Percentiles rank a stretch among this genome's conserved stretches.
These are phyloP conservation scores for Candida sanyiensis DNA, from an alignment of 805 yeast genomes.

Conservation along the genomic window DNA sequence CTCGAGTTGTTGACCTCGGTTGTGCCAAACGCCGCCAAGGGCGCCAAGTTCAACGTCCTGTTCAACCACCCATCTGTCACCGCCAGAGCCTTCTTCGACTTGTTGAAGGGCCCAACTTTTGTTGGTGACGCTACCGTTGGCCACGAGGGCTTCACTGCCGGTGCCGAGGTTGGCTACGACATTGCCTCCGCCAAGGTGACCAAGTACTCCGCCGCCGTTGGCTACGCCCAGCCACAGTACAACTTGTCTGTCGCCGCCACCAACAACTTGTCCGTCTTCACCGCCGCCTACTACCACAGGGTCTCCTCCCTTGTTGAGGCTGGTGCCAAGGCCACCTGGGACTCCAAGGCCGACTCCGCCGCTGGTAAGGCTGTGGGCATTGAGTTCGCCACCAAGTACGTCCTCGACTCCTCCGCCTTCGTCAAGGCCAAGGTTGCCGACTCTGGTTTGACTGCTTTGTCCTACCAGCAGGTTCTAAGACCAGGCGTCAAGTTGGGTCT, in stretches of 20 bases:
- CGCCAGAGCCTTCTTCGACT: conserved; percentile 92
- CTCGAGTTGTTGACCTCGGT: conserved; percentile 84
- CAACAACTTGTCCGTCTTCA: conserved; percentile 79
- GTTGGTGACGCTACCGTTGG: conserved; percentile 93
- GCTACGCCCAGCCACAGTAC: conserved; percentile 86
- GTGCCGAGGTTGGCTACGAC: conserved; percentile 97
- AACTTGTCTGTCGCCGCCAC: conserved; percentile 74
- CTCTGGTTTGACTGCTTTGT: conserved; percentile 87
- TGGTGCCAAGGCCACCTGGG: conserved; percentile 97
- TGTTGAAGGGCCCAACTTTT: conserved; percentile 92
- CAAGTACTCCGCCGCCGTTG: conserved; percentile 89
- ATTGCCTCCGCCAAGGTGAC: conserved; percentile 87
- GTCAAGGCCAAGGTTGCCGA: conserved; percentile 97
- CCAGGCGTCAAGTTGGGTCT: conserved; percentile 96
- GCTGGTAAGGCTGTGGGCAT: conserved; percentile 77
- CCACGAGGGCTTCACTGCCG: conserved; percentile 94
- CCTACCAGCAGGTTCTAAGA: conserved; percentile 92
- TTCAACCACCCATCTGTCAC: conserved; percentile 90
- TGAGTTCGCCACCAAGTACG: conserved; percentile 95
- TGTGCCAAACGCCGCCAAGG: conserved; percentile 79
- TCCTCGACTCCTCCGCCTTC: conserved; percentile 79
- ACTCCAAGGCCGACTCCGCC: conserved; percentile 62
- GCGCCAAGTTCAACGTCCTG: conserved; percentile 84
- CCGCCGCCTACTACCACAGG: conserved; percentile 96
- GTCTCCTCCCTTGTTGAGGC: conserved; percentile 89